These are phyloP conservation scores for Neurospora crassa DNA, from an alignment of 2,329 filamentous ascomycete genomes.

Conservation along the genomic window DNA sequence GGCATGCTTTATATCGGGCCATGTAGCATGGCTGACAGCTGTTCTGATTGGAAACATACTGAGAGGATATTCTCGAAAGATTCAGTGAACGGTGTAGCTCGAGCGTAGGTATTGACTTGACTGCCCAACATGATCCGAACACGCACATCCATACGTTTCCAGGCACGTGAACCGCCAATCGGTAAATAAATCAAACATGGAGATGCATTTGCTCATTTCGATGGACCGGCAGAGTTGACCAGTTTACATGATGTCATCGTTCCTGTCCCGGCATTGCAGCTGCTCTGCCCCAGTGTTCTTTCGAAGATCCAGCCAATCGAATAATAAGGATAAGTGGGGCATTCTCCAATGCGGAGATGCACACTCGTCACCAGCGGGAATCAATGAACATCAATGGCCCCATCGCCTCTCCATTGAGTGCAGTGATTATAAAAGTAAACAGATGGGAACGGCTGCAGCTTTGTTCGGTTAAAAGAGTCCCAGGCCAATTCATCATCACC, in stretches of 20 bases:
- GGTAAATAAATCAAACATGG: neutral
- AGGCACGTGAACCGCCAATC: neutral
- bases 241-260: neutral
- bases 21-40: neutral
- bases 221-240: neutral
- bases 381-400: neutral
- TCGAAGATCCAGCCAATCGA: neutral
- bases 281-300: neutral
- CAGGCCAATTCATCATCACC: neutral
- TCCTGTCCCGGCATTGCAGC: neutral
- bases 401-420: no score
- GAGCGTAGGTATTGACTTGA: neutral
- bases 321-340: neutral
- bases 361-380: neutral
- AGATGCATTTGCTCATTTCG: neutral
- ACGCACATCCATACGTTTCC: neutral
- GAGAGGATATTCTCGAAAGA: no score
- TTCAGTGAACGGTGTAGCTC: no score
- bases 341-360: neutral
- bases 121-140: neutral
- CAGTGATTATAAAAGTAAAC: neutral
- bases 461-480: neutral
- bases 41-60: no score
- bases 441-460: neutral
- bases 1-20: no score